Base-by-base conservation (phyloP, 1,284 basidiomycete genomes). In the Sparassis latifolia region DNA sequence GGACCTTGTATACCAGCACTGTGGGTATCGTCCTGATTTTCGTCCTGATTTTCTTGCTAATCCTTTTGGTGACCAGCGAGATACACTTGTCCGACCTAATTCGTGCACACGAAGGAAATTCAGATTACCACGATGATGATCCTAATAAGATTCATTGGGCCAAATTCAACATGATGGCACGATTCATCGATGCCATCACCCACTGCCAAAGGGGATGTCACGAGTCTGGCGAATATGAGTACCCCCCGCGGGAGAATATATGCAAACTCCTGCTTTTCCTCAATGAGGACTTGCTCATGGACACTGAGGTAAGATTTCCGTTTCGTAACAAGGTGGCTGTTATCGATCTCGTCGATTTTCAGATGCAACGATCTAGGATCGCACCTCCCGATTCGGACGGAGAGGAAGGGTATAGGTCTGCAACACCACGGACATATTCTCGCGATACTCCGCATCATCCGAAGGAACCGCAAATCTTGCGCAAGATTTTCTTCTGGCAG, bases 21-120 rank as follows among this genome's bases (percentile, higher is more conserved):
- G 88, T 90, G 62, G 64, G 78, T 73, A 33, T 12, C 44, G 27
- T 46, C 41, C 28, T 51, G 44, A n/a, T 38, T 38, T 45, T 4
- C 51, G 20, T 20, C 33, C 9, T 37, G 27, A 33, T 9, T 9
- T 30, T 10, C 38, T 54, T 20, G 52, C 41, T 56, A 42, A n/a
- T n/a, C 49, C 41, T 44, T 33, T 46, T 50, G 45, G 47, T 51
- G 44, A 52, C 27, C 60, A 91, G 88, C 66, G 89, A 91, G 64
- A 84, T 91, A n/a, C 89, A 91, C 54, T 79, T 88, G 61, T 86
- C 83, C 33, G 88, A 91, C 65, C 74, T 91, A 42, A 84, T 88
- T 47, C 80, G 81, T 54, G 82, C 87, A 5, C 80, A 90, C 53
- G 86, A 88, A 68, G 85, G 81, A 52, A 91, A 91, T 55, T 71